Conservation (phyloP, 305 asterid genomes). For the Solanum hybrid region DNA sequence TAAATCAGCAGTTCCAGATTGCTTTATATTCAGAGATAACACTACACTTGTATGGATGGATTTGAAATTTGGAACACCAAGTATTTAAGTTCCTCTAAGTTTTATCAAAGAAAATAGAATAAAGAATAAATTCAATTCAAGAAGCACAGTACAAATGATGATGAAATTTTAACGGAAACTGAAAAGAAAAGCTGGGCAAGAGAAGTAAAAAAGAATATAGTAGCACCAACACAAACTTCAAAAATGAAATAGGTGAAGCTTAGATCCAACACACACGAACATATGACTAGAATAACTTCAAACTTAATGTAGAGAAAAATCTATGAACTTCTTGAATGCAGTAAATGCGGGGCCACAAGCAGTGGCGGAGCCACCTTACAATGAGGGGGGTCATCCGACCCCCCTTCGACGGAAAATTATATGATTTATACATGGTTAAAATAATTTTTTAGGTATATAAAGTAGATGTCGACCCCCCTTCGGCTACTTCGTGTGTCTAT, state of each 20-base stretch:
- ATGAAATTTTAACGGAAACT: background rate
- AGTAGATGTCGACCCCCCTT: no score
- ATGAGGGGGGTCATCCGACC: no score
- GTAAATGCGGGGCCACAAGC: background rate
- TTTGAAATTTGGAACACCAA: background rate
- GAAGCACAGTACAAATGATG: background rate
- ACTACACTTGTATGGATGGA: background rate
- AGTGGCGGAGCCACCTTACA: no score
- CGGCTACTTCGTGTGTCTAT: no score
- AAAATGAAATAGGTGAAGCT: background rate
- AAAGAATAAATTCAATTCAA: background rate
- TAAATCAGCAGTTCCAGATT: background rate
- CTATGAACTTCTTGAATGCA: background rate
- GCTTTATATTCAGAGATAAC: background rate
- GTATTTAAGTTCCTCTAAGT: background rate
- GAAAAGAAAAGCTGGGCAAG: background rate
- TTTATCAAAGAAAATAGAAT: background rate
- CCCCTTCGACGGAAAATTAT: no score
- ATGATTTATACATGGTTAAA: no score
- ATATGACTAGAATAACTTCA: background rate
- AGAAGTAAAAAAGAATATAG: background rate
- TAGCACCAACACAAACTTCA: background rate
- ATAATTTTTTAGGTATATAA: no score
- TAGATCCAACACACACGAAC: background rate
- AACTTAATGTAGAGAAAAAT: background rate